Conservation (phyloP, 2,329 filamentous ascomycete genomes). For the Botryotinia globosa region DNA sequence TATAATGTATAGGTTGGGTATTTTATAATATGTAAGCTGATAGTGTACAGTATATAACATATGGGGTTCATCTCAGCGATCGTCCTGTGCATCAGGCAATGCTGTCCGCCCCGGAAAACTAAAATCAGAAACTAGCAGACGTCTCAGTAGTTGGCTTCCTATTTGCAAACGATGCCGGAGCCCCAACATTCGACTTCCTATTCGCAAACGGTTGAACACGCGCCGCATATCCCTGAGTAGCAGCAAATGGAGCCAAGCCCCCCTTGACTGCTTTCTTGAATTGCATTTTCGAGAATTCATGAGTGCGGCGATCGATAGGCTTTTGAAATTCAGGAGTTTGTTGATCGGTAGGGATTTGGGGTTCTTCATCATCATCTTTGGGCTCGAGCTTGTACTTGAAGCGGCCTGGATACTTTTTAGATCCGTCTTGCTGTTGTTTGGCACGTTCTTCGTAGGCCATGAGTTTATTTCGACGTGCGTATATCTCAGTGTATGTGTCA, state of each 20-base stretch:
- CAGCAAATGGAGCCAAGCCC: neutral
- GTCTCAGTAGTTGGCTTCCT: neutral
- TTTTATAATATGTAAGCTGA: neutral
- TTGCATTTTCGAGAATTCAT: conserved; percentile 11
- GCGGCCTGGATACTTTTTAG: neutral
- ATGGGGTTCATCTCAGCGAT: neutral
- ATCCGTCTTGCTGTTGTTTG: neutral
- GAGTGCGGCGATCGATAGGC: conserved; percentile 29
- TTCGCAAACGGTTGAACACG: conserved; percentile 7
- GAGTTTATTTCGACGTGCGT: conserved; percentile 37
- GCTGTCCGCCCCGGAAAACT: neutral
- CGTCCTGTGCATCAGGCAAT: neutral
- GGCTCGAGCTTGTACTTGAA: conserved; percentile 1
- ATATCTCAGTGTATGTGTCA: conserved; percentile 29
- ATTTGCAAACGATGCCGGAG: conserved; percentile 10
- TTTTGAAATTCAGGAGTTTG: conserved; percentile 21
- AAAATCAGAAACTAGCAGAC: neutral
- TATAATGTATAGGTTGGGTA: neutral
- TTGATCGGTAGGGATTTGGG: conserved; percentile 23
- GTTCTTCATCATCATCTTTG: neutral
- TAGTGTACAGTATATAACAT: neutral
- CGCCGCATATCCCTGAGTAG: conserved; percentile 2
- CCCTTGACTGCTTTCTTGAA: neutral
- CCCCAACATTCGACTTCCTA: neutral
- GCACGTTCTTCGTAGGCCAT: conserved; percentile 35